A percentile compares a stretch with the other conserved stretches of the same genome.
These are phyloP conservation scores for Scolecobasidium constrictum DNA, from an alignment of 2,329 filamentous ascomycete genomes.

Conservation along the genomic window DNA sequence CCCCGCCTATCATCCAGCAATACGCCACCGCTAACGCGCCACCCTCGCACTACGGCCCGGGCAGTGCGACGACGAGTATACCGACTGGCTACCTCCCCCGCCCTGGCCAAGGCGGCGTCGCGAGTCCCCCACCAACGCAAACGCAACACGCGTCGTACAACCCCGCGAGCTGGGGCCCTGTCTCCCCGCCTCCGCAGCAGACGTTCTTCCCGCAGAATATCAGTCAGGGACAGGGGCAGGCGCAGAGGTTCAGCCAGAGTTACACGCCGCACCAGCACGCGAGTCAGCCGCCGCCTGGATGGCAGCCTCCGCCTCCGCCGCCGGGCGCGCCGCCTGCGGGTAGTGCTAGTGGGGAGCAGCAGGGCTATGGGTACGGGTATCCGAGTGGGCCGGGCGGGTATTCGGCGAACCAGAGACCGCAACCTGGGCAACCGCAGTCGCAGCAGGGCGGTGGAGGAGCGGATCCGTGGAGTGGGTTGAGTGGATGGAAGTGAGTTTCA, in stretches of 20 bases:
- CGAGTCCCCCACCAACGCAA: constrained; percentile 7
- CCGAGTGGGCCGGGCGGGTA: constrained; percentile 44
- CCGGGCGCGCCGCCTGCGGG: constrained; percentile 52
- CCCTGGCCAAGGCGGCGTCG: constrained; percentile 10
- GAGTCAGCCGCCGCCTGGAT: constrained; percentile 46
- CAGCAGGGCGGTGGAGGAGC: not conserved
- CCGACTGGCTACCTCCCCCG: constrained; percentile 21
- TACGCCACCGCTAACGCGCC: constrained; percentile 21
- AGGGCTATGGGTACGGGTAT: constrained; percentile 38
- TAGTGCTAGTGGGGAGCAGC: no score
- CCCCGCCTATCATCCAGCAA: constrained; percentile 34
- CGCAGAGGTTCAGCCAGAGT: constrained; percentile 17
- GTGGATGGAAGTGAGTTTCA: constrained; percentile 9
- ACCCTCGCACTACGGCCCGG: constrained; percentile 18
- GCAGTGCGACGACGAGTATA: constrained; percentile 17
- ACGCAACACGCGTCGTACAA: constrained; percentile 27
- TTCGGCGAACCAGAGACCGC: constrained; percentile 35
- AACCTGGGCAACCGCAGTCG: constrained; percentile 2
- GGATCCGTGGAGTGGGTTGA: constrained; percentile 9
- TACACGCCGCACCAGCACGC: constrained; percentile 22
- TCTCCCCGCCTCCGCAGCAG: constrained; percentile 48
- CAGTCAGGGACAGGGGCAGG: not conserved
- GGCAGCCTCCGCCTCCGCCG: constrained; percentile 56
- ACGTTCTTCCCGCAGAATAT: constrained; percentile 34
- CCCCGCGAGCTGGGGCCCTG: constrained; percentile 33